phyloP scores from a whole-genome alignment of 768 basidiomycete species.

The Boletus huronensis region DNA sequence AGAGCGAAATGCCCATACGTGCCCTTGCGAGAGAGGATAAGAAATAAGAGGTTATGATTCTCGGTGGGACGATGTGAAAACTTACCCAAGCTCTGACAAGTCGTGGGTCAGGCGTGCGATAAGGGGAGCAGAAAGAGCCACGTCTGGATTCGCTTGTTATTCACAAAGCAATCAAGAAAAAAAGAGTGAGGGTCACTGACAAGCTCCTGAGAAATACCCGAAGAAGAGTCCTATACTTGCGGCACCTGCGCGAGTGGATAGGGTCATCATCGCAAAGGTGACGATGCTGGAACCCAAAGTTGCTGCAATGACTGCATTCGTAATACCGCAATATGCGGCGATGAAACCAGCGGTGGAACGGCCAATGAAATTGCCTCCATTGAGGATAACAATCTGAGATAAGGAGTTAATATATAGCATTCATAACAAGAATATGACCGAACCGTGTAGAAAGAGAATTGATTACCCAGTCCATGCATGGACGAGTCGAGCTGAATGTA shows the following conservation, averaged over 20 bases:
- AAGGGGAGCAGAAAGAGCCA: slow-evolving; percentile 41
- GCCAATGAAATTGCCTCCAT: slow-evolving; percentile 35
- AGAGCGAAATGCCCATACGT: slow-evolving; percentile 48
- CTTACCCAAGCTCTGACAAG: slow-evolving; percentile 48
- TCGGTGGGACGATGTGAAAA: slow-evolving; percentile 6
- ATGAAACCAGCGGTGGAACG: slow-evolving; percentile 36
- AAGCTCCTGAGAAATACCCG: slow-evolving; percentile 49
- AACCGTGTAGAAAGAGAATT: slow-evolving; percentile 56
- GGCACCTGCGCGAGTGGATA: slow-evolving; percentile 36
- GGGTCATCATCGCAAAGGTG: slow-evolving; percentile 42
- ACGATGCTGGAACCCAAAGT: slow-evolving; percentile 35
- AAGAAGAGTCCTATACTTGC: slow-evolving; percentile 40
- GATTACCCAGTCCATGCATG: slow-evolving; percentile 41
- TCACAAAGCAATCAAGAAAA: not conserved
- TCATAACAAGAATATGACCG: slow-evolving; percentile 3
- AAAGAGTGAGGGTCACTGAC: slow-evolving; percentile 24
- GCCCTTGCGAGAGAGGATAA: slow-evolving; percentile 17
- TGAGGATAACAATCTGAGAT: slow-evolving; percentile 37
- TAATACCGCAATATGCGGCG: slow-evolving; percentile 39
- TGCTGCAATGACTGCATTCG: slow-evolving; percentile 40
- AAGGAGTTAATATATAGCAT: not conserved
- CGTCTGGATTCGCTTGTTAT: slow-evolving; percentile 25
- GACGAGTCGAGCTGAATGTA: slow-evolving; percentile 57
- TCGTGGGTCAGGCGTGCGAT: slow-evolving; percentile 40
- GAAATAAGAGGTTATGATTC: slow-evolving; percentile 7